Percentiles rank a stretch among this genome's conserved stretches.
Conservation (phyloP, 2,329 filamentous ascomycete genomes). For the Periconia sp. region DNA sequence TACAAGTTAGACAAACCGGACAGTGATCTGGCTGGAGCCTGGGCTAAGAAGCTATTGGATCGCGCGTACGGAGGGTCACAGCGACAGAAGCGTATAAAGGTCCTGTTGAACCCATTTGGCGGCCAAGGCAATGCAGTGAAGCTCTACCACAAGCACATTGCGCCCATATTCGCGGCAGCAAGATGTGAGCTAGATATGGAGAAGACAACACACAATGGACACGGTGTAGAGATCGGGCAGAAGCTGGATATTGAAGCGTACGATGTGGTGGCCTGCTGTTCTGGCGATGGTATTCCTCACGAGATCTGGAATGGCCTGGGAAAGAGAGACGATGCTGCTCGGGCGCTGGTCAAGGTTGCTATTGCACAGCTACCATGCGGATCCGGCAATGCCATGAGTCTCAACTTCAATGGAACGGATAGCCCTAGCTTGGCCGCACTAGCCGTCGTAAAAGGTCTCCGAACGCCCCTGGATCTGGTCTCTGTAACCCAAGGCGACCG, state of each 20-base stretch:
- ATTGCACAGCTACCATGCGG: constrained; percentile 90
- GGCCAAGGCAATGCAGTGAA: constrained; percentile 79
- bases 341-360: constrained; percentile 77
- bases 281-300: constrained; percentile 88
- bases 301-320: constrained; percentile 95
- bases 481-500: constrained; percentile 83
- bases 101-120: constrained; percentile 89
- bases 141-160: constrained; percentile 75
- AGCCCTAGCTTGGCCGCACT: constrained; percentile 78
- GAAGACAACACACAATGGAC: constrained; percentile 72
- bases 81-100: constrained; percentile 77
- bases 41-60: constrained; percentile 69
- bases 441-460: constrained; percentile 83
- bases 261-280: constrained; percentile 87
- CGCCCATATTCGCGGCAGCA: constrained; percentile 83
- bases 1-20: constrained; percentile 64
- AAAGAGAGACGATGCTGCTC: constrained; percentile 73
- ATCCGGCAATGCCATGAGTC: constrained; percentile 91
- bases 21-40: constrained; percentile 60
- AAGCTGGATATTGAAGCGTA: constrained; percentile 78
- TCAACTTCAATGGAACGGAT: constrained; percentile 84
- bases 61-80: constrained; percentile 74
- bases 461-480: constrained; percentile 83
- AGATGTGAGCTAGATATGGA: constrained; percentile 77
- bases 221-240: constrained; percentile 79